phyloP scores from a whole-genome alignment of 495 filamentous ascomycete genomes.

The Xylaria cubensis region DNA sequence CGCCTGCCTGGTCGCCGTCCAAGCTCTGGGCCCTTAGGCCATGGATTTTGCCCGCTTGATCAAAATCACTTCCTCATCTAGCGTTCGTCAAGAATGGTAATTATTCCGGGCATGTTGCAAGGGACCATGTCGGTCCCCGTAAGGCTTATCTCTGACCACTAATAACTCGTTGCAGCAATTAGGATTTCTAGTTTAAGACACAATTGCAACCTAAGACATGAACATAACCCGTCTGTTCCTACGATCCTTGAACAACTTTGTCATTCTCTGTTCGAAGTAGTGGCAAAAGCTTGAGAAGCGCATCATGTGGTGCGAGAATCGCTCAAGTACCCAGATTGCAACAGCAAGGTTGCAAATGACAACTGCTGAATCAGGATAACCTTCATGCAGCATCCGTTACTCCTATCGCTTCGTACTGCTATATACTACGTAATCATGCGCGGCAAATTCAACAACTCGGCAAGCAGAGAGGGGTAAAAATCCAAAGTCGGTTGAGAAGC shows the following conservation, averaged over 20 bases:
- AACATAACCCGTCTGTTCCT: neutral
- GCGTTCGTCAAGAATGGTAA: neutral
- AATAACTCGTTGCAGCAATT: neutral
- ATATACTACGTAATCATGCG: neutral
- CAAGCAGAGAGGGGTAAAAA: neutral
- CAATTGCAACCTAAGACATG: neutral
- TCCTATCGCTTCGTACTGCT: neutral
- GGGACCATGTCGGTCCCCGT: neutral
- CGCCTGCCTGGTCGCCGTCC: neutral
- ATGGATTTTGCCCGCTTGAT: neutral
- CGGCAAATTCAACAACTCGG: neutral
- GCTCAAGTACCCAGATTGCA: neutral
- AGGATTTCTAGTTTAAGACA: neutral
- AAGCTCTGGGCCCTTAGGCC: neutral
- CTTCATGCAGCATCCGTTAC: neutral
- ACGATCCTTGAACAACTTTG: neutral
- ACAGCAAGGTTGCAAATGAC: constrained; percentile 17
- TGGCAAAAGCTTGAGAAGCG: neutral
- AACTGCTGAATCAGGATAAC: constrained; percentile 3
- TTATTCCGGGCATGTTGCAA: neutral
- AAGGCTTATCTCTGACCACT: constrained; percentile 1
- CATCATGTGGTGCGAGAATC: constrained; percentile 34
- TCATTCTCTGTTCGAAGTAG: neutral
- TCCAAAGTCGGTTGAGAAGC: neutral
- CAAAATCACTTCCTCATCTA: neutral